Evolutionary conservation across 768 basidiomycete genomes (phyloP).

Genomic region (Suillus hirtellus): DNA sequence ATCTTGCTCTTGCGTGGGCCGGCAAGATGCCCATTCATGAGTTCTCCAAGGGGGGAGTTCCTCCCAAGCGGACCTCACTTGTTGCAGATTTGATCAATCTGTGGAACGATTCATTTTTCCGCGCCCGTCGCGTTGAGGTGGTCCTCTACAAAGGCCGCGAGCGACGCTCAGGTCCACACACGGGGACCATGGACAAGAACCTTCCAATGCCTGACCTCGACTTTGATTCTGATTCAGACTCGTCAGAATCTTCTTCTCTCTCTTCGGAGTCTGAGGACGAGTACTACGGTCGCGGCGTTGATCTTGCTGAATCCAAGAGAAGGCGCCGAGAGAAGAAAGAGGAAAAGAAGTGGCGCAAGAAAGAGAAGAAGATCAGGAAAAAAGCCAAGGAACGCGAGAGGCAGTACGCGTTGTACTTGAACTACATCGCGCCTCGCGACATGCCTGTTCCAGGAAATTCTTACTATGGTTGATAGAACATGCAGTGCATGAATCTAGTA

Average conservation of each 20-base stretch:
- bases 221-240: slow-evolving; percentile 41
- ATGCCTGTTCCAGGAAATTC: slow-evolving; percentile 24
- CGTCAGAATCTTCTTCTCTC: slow-evolving; percentile 41
- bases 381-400: slow-evolving; percentile 61
- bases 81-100: slow-evolving; percentile 73
- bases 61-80: slow-evolving; percentile 59
- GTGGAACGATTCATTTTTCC: slow-evolving; percentile 81
- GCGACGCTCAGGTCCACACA: slow-evolving; percentile 65
- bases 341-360: slow-evolving; percentile 61
- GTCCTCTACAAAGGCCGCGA: slow-evolving; percentile 80
- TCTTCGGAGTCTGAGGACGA: slow-evolving; percentile 45
- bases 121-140: slow-evolving; percentile 72
- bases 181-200: slow-evolving; percentile 55
- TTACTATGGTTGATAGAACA: slow-evolving; percentile 25
- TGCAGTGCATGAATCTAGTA: background rate
- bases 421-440: slow-evolving; percentile 44
- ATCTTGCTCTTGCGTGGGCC: slow-evolving; percentile 73
- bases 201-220: slow-evolving; percentile 45
- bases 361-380: slow-evolving; percentile 62
- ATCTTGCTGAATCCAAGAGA: slow-evolving; percentile 52
- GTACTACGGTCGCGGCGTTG: slow-evolving; percentile 49
- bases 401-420: slow-evolving; percentile 64
- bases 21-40: slow-evolving; percentile 70
- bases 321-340: slow-evolving; percentile 54
- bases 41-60: slow-evolving; percentile 44